Evolutionary conservation across 1,284 basidiomycete species (phyloP).

Genomic region (Cutaneotrichosporon sp.): DNA sequence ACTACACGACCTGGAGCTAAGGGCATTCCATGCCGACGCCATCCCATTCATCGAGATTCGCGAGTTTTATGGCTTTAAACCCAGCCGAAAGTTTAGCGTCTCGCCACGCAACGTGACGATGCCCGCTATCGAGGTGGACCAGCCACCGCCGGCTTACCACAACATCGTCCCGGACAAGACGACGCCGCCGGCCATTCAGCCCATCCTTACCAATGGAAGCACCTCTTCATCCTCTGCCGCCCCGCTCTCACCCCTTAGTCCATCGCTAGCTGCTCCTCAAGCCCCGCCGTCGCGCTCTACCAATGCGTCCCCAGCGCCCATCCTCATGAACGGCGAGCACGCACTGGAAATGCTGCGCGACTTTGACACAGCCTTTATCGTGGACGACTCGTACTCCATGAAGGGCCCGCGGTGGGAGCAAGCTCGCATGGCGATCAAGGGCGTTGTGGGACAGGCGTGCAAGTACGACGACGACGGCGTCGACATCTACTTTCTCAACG

Average conservation of each 20-base stretch:
- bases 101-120: too few species aligned
- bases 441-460: slow-evolving; percentile 35
- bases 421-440: slow-evolving; percentile 34
- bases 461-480: slow-evolving; percentile 33
- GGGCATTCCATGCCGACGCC: not conserved
- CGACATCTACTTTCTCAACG: slow-evolving; percentile 47
- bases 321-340: not conserved
- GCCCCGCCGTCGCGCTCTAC: not conserved
- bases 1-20: not conserved
- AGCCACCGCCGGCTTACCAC: not conserved
- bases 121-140: too few species aligned
- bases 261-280: not conserved
- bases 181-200: too few species aligned
- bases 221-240: too few species aligned
- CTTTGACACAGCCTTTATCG: slow-evolving; percentile 46
- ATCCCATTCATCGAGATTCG: not conserved
- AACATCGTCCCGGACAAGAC: not conserved
- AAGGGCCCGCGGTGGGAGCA: slow-evolving; percentile 40
- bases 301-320: not conserved
- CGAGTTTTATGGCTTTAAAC: too few species aligned
- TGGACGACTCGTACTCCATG: slow-evolving; percentile 43
- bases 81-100: too few species aligned
- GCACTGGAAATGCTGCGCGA: slow-evolving; percentile 34
- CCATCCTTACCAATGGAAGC: too few species aligned
- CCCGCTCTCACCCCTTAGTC: not conserved